These are phyloP conservation scores for Aspergillus udagawae DNA, from an alignment of 2,329 filamentous ascomycete genomes.

Conservation along the genomic window DNA sequence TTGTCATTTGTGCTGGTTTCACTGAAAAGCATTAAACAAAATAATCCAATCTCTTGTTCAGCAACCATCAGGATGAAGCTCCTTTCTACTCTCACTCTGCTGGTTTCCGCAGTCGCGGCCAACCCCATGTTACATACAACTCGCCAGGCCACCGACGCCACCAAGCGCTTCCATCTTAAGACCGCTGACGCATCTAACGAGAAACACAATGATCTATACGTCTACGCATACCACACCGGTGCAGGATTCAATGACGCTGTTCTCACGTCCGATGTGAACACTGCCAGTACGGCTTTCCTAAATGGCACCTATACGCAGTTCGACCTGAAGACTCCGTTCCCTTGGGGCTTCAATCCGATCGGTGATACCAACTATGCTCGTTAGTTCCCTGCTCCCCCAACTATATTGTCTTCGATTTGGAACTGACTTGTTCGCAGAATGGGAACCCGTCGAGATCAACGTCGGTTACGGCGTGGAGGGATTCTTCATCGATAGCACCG, in stretches of 20 bases:
- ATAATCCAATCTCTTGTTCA: background rate
- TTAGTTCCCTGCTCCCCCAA: conserved; percentile 18
- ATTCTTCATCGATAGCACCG: conserved; percentile 27
- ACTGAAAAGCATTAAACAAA: background rate
- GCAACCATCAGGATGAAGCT: conserved; percentile 24
- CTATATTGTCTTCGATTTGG: background rate
- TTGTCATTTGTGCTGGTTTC: background rate
- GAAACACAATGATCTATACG: conserved; percentile 33
- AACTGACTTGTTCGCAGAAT: conserved; percentile 23
- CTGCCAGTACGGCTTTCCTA: conserved; percentile 26
- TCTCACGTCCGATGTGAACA: conserved; percentile 19
- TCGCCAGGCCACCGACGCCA: conserved; percentile 13
- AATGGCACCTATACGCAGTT: conserved; percentile 32
- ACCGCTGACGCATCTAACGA: conserved; percentile 23
- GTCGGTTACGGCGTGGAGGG: conserved; percentile 25
- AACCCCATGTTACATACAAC: conserved; percentile 17
- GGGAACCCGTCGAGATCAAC: conserved; percentile 34
- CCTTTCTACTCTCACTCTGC: conserved; percentile 23
- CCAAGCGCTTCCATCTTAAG: conserved; percentile 32
- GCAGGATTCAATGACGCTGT: conserved; percentile 39
- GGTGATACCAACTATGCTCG: conserved; percentile 31
- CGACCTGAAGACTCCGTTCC: conserved; percentile 24
- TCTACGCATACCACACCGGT: conserved; percentile 38
- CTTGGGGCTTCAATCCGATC: conserved; percentile 29
- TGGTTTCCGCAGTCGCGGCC: conserved; percentile 25